Conservation (phyloP, 352 stramenopile genomes). For the Pythium oligandrum region DNA sequence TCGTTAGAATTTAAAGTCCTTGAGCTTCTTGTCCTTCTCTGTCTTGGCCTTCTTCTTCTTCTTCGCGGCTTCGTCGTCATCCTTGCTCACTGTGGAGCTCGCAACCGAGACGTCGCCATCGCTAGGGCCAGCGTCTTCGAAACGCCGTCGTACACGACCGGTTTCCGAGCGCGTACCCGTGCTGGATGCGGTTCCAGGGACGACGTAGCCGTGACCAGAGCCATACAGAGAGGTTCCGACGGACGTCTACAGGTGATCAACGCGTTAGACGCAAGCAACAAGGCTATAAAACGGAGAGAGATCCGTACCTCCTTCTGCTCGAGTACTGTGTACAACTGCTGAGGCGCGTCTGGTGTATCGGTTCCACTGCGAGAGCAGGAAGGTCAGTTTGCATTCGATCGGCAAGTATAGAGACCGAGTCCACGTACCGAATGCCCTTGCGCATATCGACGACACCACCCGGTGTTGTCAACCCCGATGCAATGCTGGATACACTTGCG, state of each 20-base stretch:
- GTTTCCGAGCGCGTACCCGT: slow-evolving; percentile 38
- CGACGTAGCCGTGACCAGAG: slow-evolving; percentile 69
- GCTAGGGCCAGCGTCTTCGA: slow-evolving; percentile 48
- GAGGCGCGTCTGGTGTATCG: slow-evolving; percentile 50
- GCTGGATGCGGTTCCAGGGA: slow-evolving; percentile 27
- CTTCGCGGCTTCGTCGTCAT: slow-evolving; percentile 48
- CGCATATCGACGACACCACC: slow-evolving; percentile 69
- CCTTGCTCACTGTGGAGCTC: slow-evolving; percentile 21
- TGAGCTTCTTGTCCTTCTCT: slow-evolving; percentile 79
- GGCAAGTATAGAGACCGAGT: neutral
- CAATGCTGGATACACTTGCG: slow-evolving; percentile 41
- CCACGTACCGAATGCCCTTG: slow-evolving; percentile 57
- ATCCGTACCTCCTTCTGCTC: slow-evolving; percentile 65
- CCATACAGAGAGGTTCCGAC: slow-evolving; percentile 73
- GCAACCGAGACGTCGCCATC: slow-evolving; percentile 17
- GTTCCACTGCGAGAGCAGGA: slow-evolving; percentile 28
- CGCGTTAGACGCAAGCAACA: neutral
- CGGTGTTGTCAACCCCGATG: slow-evolving; percentile 64
- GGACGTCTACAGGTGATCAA: slow-evolving; percentile 34
- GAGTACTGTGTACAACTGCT: slow-evolving; percentile 77
- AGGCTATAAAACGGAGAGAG: slow-evolving; percentile 1
- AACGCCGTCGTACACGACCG: slow-evolving; percentile 59
- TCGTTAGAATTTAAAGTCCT: slow-evolving; percentile 82
- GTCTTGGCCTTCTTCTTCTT: slow-evolving; percentile 77
- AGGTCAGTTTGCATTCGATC: slow-evolving; percentile 4